Evolutionary conservation across 2,329 filamentous ascomycete species (phyloP).

Genomic region (Trichoderma gracile): DNA sequence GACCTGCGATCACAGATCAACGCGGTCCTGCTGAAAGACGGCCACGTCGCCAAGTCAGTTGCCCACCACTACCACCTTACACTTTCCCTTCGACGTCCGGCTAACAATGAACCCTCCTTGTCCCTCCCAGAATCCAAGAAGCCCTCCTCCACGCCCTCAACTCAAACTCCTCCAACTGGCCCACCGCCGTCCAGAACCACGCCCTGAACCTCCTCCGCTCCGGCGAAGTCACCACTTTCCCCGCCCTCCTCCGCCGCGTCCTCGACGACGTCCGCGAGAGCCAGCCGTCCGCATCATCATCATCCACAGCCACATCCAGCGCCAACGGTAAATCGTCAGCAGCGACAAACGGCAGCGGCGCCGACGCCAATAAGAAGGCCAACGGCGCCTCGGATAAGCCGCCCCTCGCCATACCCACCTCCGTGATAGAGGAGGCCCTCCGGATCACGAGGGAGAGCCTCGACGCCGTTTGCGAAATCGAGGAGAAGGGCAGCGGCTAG

Average conservation of each 20-base stretch:
- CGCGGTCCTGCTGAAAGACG: slow-evolving; percentile 56
- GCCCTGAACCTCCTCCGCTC: slow-evolving; percentile 61
- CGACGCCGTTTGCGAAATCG: slow-evolving; percentile 50
- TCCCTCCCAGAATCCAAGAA: slow-evolving; percentile 58
- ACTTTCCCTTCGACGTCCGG: not conserved
- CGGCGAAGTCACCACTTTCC: slow-evolving; percentile 61
- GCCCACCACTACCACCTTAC: not conserved
- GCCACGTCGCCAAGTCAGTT: slow-evolving; percentile 60
- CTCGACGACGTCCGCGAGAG: slow-evolving; percentile 62
- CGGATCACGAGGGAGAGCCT: slow-evolving; percentile 60
- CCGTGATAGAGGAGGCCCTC: slow-evolving; percentile 64
- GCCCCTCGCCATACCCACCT: slow-evolving; percentile 57
- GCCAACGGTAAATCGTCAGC: slow-evolving; percentile 38
- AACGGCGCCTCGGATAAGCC: slow-evolving; percentile 34
- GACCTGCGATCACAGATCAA: slow-evolving; percentile 66
- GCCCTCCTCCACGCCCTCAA: slow-evolving; percentile 63
- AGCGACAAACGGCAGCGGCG: slow-evolving; percentile 36
- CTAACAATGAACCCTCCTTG: not conserved
- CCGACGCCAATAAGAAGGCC: slow-evolving; percentile 34
- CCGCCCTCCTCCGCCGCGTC: slow-evolving; percentile 60
- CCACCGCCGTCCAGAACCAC: slow-evolving; percentile 59
- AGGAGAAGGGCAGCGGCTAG: slow-evolving; percentile 33
- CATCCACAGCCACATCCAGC: slow-evolving; percentile 30
- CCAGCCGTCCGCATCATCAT: slow-evolving; percentile 35
- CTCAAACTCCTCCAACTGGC: slow-evolving; percentile 62